Base-by-base conservation (phyloP, 805 yeast species). In the Candida krabiensis region DNA sequence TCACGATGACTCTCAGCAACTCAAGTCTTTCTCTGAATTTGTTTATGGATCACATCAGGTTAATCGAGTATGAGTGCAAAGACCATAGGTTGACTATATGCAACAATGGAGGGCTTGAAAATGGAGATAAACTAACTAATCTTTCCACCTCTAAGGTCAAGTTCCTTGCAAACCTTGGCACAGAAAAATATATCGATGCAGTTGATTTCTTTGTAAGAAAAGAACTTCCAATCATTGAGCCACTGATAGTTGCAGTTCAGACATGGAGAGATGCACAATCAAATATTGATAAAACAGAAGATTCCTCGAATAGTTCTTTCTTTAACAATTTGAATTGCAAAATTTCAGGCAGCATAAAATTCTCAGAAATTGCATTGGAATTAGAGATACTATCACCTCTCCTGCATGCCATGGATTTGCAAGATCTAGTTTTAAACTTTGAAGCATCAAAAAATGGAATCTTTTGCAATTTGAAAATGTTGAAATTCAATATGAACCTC, bases 221-320 rank as follows among this genome's bases (percentile, higher is more conserved):
- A 21, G 68, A 64, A 21, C 42, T 49, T 26, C 46, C 43, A 9
- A 37, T 49, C 8, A 35, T 60, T 7, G 40, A 43, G 14, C 52
- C 53, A 1, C 19, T 58, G 7, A 28, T 53, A 9, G 41, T 45
- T 12, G 22, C 21, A 13, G 7, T 45, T 18, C n/a, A 43, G 14
- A 52, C 53, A 1, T 18, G 58, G 7, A 28, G 52, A 9, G 41
- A 46, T 12, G 22, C 21, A 13, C 5, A 41, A 16, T 18, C 13
- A 14, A 13, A 21, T n/a, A 5, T 27, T 6, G 8, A 9, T n/a
- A 23, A n/a, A 22, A 21, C 24, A 16, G 26, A 16, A 12, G 7
- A 16, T 14, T 9, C 22, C 12, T 13, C 7, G 21, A 4, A 22
- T 2, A 16, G 21, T 28, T 4, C 25, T 15, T 12, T 41, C 19